Base-by-base conservation (phyloP, 768 basidiomycete genomes). In the Strobilomyces confusus region DNA sequence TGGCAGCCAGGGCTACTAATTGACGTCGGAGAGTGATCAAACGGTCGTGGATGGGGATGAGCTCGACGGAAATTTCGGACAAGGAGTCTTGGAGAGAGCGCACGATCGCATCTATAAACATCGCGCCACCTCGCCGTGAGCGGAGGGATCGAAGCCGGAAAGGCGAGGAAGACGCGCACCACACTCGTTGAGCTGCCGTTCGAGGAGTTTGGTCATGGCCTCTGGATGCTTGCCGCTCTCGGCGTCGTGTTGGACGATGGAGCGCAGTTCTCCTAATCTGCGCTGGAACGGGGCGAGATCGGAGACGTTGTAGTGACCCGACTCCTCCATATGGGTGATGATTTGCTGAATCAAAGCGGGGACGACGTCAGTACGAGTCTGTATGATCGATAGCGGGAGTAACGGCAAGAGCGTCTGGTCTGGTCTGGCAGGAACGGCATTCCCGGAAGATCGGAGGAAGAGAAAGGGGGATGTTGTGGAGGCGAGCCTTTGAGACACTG, bases 241-340 rank as follows among this genome's bases (percentile, higher is more conserved):
- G 19, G 81, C 78, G 64, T 95, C 94, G 56, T 85, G 81, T 58
- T 86, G 86, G 50, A 99, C 83, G 62, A 98, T 95, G 56, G 81
- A 78, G 56, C 91, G 86, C 37, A 99, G 79, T 57, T 94, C 89
- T 23, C 77, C 74, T 47, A 98, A 72, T 54, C 97, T 84, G 58
- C 80, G 78, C 52, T 86, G 83, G 72, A 98, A 98, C 2, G 97
- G 94, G 26, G 79, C 78, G 29, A 98, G 84, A 73, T 97, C 92
- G 22, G 85, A 74, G 65, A 94, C 91, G 60, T 92, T 98, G 72
- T 98, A 98, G 42, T 92, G 86, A 7, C 88, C 88, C 1, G 92
- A 93, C 68, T 99, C 97, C 70, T 94, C 90, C 87, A 98, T 90
- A 67, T 95, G 92, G 66, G 87, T 86, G 44, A 95, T 79, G 34